These are phyloP conservation scores for Aspergillus japonicus DNA, from an alignment of 2,329 filamentous ascomycete genomes.

Conservation along the genomic window DNA sequence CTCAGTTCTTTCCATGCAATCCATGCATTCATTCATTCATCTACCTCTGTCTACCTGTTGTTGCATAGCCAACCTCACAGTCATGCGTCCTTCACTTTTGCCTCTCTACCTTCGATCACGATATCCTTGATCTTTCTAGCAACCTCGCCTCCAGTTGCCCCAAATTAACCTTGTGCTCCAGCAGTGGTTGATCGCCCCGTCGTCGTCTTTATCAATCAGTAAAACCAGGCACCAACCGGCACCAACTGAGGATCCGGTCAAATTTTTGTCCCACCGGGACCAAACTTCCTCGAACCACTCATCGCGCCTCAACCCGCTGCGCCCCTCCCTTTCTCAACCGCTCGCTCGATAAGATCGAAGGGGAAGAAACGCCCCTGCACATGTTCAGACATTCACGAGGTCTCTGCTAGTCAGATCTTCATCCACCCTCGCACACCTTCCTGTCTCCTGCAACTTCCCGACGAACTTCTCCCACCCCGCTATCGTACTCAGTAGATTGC, in stretches of 20 bases:
- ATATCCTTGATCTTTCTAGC: background rate
- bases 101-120: background rate
- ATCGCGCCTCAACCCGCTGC: constrained; percentile 1
- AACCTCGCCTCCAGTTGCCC: background rate
- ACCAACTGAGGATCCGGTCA: background rate
- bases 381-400: background rate
- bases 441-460: background rate
- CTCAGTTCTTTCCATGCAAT: background rate
- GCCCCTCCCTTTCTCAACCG: constrained; percentile 17
- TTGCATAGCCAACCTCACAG: background rate
- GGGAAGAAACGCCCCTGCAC: constrained; percentile 3
- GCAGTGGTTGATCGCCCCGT: background rate
- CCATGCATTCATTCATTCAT: background rate
- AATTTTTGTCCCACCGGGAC: constrained; percentile 8
- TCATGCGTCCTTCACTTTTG: background rate
- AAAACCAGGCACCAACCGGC: background rate
- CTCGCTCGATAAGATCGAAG: constrained; percentile 17
- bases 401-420: background rate
- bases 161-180: background rate
- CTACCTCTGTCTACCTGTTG: background rate
- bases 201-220: background rate
- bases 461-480: background rate
- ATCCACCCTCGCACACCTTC: background rate
- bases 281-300: constrained; percentile 1
- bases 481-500: background rate